A percentile compares a stretch with the other conserved stretches of the same genome.
Conservation (phyloP, 257 asterid species). For the Solanum lycopersicoides region DNA sequence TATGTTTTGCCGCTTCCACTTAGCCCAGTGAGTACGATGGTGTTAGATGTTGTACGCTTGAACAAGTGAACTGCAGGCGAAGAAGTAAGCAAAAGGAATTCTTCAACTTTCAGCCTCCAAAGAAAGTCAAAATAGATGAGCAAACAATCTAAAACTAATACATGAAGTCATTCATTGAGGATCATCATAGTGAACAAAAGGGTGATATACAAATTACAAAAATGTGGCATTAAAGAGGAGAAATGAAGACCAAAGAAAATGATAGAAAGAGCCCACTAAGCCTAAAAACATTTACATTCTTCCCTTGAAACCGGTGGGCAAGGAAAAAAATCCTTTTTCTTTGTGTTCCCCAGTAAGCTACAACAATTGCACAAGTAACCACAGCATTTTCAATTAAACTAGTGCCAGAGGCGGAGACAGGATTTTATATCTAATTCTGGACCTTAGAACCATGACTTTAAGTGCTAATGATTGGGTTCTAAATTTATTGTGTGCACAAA, state of each 20-base stretch:
- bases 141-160: background rate
- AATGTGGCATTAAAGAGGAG: background rate
- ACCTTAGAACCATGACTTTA: background rate
- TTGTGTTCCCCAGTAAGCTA: background rate
- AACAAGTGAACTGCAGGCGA: background rate
- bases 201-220: background rate
- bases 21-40: slow-evolving; percentile 15
- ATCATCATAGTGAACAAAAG: background rate
- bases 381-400: background rate
- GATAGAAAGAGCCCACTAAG: background rate
- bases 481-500: background rate
- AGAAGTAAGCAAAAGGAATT: background rate
- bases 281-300: background rate
- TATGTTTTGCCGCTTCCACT: slow-evolving; percentile 13
- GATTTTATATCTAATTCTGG: too few relatives aligned
- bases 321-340: background rate
- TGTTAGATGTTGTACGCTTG: slow-evolving; percentile 1
- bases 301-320: background rate
- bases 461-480: background rate
- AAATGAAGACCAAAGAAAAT: background rate
- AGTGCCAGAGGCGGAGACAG: background rate
- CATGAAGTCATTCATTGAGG: background rate
- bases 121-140: too few relatives aligned
- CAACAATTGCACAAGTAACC: background rate
- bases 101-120: background rate